A percentile compares a stretch with the other conserved stretches of the same genome.
Conservation (phyloP, 1,284 basidiomycete species). For the Caloboletus inedulis region DNA sequence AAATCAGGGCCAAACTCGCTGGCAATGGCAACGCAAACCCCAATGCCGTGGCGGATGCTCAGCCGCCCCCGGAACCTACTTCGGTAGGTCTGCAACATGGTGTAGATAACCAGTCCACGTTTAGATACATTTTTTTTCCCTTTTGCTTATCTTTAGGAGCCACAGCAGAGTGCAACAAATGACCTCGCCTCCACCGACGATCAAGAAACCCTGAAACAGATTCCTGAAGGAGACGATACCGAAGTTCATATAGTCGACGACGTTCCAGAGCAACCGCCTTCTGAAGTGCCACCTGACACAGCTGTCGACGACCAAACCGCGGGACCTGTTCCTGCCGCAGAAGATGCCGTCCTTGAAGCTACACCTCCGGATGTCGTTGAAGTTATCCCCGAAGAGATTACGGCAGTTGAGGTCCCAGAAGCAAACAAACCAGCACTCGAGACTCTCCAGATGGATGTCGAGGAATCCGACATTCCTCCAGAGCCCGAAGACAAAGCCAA, state of each 20-base stretch:
- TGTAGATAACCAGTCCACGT: background rate
- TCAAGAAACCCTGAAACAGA: background rate
- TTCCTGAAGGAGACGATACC: slow-evolving; percentile 6
- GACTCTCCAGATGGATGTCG: slow-evolving; percentile 15
- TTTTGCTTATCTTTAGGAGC: slow-evolving; percentile 11
- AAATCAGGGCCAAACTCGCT: slow-evolving; percentile 44
- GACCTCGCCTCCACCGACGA: slow-evolving; percentile 8
- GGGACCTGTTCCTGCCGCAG: slow-evolving; percentile 9
- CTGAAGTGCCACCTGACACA: background rate
- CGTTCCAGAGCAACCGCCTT: background rate
- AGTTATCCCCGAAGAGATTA: slow-evolving; percentile 10
- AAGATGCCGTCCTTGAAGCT: slow-evolving; percentile 13
- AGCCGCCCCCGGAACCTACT: background rate
- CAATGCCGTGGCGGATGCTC: slow-evolving; percentile 12
- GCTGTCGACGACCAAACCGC: slow-evolving; percentile 10
- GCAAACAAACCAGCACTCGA: slow-evolving; percentile 2
- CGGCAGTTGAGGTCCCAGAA: slow-evolving; percentile 12
- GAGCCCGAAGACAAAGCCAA: slow-evolving; percentile 15
- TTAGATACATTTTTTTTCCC: background rate
- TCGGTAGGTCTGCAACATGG: slow-evolving; percentile 11
- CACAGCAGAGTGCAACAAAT: slow-evolving; percentile 1
- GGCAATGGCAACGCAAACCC: slow-evolving; percentile 13
- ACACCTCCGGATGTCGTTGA: slow-evolving; percentile 11
- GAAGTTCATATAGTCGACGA: slow-evolving; percentile 6
- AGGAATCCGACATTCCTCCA: slow-evolving; percentile 14